Percentiles rank a stretch among this genome's conserved stretches.
phyloP scores from a whole-genome alignment of 805 yeast genomes.

The Jamesozyma spencerorum region DNA sequence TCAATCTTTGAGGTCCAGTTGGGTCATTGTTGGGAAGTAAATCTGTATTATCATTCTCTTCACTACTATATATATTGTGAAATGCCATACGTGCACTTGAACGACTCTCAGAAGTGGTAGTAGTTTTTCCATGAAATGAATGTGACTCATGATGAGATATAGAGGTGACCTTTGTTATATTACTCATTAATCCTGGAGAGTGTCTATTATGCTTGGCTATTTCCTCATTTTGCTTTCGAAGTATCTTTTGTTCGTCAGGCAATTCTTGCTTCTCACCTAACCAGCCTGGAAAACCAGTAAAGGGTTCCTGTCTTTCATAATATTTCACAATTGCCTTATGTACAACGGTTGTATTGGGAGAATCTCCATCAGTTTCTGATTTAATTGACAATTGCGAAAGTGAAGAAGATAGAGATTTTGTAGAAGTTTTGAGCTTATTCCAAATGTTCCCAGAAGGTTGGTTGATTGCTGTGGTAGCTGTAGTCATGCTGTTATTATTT shows the following conservation, averaged over 20 bases:
- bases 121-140: not conserved
- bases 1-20: not conserved
- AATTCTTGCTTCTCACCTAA: constrained; percentile 29
- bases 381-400: constrained; percentile 21
- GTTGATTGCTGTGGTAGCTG: constrained; percentile 3
- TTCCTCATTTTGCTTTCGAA: constrained; percentile 21
- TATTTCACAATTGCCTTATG: constrained; percentile 37
- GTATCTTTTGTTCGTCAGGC: constrained; percentile 26
- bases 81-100: constrained; percentile 21
- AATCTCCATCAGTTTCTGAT: constrained; percentile 36
- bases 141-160: no score
- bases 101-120: constrained; percentile 1
- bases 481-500: not conserved
- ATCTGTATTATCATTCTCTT: not conserved
- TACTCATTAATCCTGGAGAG: not conserved
- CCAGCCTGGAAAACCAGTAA: constrained; percentile 32
- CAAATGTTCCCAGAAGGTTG: constrained; percentile 21
- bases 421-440: constrained; percentile 26
- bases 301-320: constrained; percentile 29
- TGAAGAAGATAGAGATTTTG: constrained; percentile 25
- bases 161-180: not conserved
- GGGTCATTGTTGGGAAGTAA: no score
- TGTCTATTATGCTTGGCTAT: constrained; percentile 6
- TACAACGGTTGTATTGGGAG: constrained; percentile 35
- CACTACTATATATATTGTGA: constrained; percentile 12